Evolutionary conservation across 2,329 filamentous ascomycete species (phyloP), one percentile per base, ranked within the genome.

Genomic region (Xylariales sp.): DNA sequence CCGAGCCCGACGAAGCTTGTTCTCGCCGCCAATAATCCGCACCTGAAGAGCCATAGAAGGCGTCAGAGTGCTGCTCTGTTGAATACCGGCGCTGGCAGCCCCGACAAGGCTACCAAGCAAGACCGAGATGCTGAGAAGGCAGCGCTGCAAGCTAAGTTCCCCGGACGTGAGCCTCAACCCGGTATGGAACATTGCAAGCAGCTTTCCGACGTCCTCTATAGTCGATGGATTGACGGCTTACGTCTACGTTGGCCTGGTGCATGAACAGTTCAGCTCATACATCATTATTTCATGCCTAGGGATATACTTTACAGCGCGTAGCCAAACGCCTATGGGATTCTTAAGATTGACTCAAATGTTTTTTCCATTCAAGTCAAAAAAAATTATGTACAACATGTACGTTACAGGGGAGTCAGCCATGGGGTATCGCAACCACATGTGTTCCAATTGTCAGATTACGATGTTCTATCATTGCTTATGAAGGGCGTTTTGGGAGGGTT

Each of bases 131-230:
- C 60, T 57, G 86, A 86, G 62, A 86, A 82, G 73, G 77, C 81
- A 30, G 79, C 80, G 1, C 71, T 87, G 9, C 83, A 86, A 72
- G 80, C 83, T 16, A 87, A 84, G 73, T 88, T 86, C 62, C 87
- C 87, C 1, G 86, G 86, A 1, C 83, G 85, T 46, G 82, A 85
- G 60, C 76, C 85, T 1, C 80, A 81, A 54, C 86, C 89, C 1
- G 95, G 94, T 1, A 95, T 97, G 93, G 94, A 97, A 80, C 95
- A 97, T 80, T 92, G 91, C 72, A 93, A 93, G 76, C 89, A 97
- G 77, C 85, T 98, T 45, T 93, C 93, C 1, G 94, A 97, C 78
- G 93, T 97, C 23, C 86, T 99, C 23, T 98, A 97, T 81, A 89
- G 90, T 16, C 88, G 95, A 50, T 99, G 96, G 96, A 89, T 91